A percentile compares a stretch with the other conserved stretches of the same genome.
These are phyloP conservation scores for Nemania sp. DNA, from an alignment of 2,329 filamentous ascomycete species.

Conservation along the genomic window DNA sequence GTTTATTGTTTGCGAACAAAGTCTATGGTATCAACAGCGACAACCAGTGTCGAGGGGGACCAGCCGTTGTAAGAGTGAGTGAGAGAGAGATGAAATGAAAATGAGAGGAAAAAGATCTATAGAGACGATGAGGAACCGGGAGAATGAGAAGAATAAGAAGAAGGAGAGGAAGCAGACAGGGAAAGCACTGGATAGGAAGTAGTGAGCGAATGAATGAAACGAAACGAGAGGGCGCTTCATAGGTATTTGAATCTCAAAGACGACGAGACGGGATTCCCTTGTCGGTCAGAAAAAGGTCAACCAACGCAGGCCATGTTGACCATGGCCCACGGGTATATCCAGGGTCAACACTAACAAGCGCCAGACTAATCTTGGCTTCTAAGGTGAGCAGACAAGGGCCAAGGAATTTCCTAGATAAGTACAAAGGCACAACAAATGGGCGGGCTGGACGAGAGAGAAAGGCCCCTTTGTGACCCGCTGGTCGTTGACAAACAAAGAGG, in stretches of 20 bases:
- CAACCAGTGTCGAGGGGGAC: conserved; percentile 24
- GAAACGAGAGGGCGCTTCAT: conserved; percentile 12
- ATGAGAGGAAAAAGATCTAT: conserved; percentile 1
- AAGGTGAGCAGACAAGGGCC: conserved; percentile 8
- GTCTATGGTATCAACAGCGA: conserved; percentile 8
- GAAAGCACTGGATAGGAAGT: neutral
- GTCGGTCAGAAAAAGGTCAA: too few relatives aligned
- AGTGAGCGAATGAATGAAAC: neutral
- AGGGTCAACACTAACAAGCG: conserved; percentile 7
- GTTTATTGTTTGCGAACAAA: neutral
- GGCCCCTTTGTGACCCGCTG: conserved; percentile 11
- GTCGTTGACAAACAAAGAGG: conserved; percentile 11
- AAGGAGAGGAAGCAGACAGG: neutral
- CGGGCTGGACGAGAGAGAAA: conserved; percentile 1
- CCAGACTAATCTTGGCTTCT: neutral
- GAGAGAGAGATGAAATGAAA: neutral
- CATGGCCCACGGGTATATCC: neutral
- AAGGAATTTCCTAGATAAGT: too few relatives aligned
- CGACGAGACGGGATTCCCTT: conserved; percentile 12
- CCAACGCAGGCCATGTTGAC: neutral
- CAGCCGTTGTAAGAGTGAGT: neutral
- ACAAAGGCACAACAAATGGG: neutral
- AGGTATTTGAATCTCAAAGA: conserved; percentile 27
- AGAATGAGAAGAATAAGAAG: neutral
- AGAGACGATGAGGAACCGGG: neutral